These are phyloP conservation scores for Salvia hispanica DNA, from an alignment of 257 asterid species.

Conservation along the genomic window DNA sequence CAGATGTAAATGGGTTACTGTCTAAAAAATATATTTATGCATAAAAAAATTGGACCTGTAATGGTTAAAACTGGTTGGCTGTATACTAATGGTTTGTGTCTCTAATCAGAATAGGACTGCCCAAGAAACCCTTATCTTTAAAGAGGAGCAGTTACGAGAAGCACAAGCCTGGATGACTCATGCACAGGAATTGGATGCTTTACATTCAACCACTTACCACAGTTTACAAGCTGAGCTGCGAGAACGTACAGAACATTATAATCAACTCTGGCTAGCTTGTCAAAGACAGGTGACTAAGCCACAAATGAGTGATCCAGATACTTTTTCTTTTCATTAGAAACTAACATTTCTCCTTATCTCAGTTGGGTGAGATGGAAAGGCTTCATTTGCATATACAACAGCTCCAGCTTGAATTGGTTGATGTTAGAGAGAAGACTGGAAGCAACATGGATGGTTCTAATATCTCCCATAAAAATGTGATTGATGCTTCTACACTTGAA, in stretches of 20 bases:
- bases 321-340: slow-evolving; percentile 9
- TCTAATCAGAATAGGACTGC: slow-evolving; percentile 75
- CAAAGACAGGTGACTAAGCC: slow-evolving; percentile 74
- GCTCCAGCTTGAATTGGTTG: slow-evolving; percentile 76
- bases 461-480: slow-evolving; percentile 46
- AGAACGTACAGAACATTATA: slow-evolving; percentile 81
- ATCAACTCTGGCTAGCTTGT: slow-evolving; percentile 80
- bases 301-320: neutral
- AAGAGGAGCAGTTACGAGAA: slow-evolving; percentile 84
- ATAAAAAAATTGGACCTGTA: neutral
- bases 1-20: neutral
- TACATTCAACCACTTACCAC: slow-evolving; percentile 60
- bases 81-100: slow-evolving; percentile 19
- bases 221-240: slow-evolving; percentile 74
- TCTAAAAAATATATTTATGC: neutral
- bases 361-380: slow-evolving; percentile 81
- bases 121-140: slow-evolving; percentile 68
- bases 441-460: slow-evolving; percentile 54
- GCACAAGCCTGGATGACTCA: slow-evolving; percentile 87
- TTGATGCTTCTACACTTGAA: slow-evolving; percentile 55
- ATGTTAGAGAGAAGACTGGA: slow-evolving; percentile 69
- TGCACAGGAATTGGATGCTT: slow-evolving; percentile 83
- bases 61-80: slow-evolving; percentile 8
- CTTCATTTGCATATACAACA: slow-evolving; percentile 72
- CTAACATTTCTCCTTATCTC: slow-evolving; percentile 28